These are phyloP conservation scores for Sugiyamaella xylanicola DNA, from an alignment of 1,139 yeast genomes.

Conservation along the genomic window DNA sequence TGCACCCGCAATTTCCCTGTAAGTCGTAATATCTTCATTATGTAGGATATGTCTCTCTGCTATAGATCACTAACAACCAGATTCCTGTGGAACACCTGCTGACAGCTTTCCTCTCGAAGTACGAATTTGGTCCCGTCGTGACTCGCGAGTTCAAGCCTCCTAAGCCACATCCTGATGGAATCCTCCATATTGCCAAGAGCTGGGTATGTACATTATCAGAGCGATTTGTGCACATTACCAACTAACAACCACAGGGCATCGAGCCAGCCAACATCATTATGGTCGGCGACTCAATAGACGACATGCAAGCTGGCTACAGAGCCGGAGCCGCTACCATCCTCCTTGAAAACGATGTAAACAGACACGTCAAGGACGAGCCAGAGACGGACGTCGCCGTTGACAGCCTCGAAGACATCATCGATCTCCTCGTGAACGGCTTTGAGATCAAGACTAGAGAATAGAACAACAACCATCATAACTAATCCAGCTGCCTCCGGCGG, in stretches of 20 bases:
- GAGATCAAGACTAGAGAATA: conserved; percentile 28
- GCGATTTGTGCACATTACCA: too few species aligned
- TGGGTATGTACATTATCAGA: too few species aligned
- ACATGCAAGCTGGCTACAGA: conserved; percentile 57
- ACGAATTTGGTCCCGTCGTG: conserved; percentile 52
- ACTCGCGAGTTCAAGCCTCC: conserved; percentile 66
- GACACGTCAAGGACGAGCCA: conserved; percentile 42
- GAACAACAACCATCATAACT: background rate
- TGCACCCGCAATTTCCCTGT: conserved; percentile 60
- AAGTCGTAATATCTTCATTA: conserved; percentile 9
- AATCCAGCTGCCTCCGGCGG: background rate
- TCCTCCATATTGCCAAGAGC: conserved; percentile 52
- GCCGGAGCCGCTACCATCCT: conserved; percentile 63
- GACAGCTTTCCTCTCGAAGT: conserved; percentile 46
- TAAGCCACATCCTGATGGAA: conserved; percentile 64
- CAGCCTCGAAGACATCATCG: conserved; percentile 48
- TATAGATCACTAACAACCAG: conserved; percentile 18
- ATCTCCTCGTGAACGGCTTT: conserved; percentile 45
- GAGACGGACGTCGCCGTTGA: conserved; percentile 44
- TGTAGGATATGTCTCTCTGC: background rate
- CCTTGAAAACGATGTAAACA: conserved; percentile 53
- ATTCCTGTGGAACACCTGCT: conserved; percentile 56
- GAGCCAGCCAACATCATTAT: conserved; percentile 53
- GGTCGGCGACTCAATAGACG: conserved; percentile 72
- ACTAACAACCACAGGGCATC: conserved; percentile 30